Conservation (phyloP, 495 filamentous ascomycete genomes). For the Talaromyces proteolyticus region DNA sequence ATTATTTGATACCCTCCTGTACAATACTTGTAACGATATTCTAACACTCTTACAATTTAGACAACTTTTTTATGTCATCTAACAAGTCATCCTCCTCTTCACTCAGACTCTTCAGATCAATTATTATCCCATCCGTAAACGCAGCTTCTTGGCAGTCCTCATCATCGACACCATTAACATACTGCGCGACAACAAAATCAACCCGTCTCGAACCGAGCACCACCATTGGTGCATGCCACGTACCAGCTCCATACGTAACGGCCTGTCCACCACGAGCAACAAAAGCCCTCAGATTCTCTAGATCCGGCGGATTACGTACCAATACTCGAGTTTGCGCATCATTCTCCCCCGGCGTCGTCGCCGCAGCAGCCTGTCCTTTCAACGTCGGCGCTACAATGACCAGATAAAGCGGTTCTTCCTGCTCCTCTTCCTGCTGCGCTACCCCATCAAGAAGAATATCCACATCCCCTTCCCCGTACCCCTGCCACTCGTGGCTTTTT, state of each 20-base stretch:
- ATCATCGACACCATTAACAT: slow-evolving; percentile 71
- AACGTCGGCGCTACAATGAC: slow-evolving; percentile 83
- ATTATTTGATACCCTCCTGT: slow-evolving; percentile 6
- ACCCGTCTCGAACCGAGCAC: slow-evolving; percentile 64
- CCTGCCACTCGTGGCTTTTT: slow-evolving; percentile 4
- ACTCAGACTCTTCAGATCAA: slow-evolving; percentile 23
- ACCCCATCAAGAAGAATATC: not conserved
- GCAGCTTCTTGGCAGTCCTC: slow-evolving; percentile 90
- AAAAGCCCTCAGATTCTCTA: slow-evolving; percentile 67
- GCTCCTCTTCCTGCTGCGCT: slow-evolving; percentile 3
- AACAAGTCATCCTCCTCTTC: slow-evolving; percentile 25
- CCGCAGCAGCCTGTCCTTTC: slow-evolving; percentile 22
- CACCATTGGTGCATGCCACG: slow-evolving; percentile 98
- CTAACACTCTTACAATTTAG: slow-evolving; percentile 14
- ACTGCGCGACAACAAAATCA: slow-evolving; percentile 86
- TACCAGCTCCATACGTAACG: slow-evolving; percentile 85
- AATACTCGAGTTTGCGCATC: slow-evolving; percentile 21
- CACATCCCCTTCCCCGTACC: slow-evolving; percentile 18
- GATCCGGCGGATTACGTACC: slow-evolving; percentile 63
- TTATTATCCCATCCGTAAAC: slow-evolving; percentile 35
- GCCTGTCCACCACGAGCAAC: slow-evolving; percentile 74
- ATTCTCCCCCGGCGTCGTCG: slow-evolving; percentile 24
- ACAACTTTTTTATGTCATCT: slow-evolving; percentile 18
- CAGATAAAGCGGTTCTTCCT: slow-evolving; percentile 51
- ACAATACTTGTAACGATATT: slow-evolving; percentile 1